phyloP scores from a whole-genome alignment of 2,329 filamentous ascomycete species.

The Neonectria neomacrospora region DNA sequence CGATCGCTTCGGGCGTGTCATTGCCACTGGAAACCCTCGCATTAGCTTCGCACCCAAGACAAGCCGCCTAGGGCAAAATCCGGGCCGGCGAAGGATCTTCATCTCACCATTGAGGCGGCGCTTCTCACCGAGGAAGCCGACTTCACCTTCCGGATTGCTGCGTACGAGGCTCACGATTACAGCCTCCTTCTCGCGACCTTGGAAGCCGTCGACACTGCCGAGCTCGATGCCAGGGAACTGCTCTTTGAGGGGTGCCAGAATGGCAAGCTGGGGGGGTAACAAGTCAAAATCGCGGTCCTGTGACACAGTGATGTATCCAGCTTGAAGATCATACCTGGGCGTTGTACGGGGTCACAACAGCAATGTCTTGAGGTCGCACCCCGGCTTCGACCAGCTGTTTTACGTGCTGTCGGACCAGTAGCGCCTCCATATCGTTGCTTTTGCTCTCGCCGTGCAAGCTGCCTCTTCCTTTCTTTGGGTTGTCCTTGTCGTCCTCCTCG shows the following conservation, averaged over 20 bases:
- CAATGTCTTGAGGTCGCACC: constrained; percentile 84
- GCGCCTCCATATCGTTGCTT: constrained; percentile 91
- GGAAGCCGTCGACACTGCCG: constrained; percentile 97
- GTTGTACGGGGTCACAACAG: constrained; percentile 96
- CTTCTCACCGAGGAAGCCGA: constrained; percentile 94
- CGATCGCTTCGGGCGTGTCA: constrained; percentile 93
- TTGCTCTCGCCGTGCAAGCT: constrained; percentile 72
- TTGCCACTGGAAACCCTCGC: constrained; percentile 80
- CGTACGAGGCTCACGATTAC: constrained; percentile 93
- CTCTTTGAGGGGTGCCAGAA: constrained; percentile 84
- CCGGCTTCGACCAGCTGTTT: constrained; percentile 80
- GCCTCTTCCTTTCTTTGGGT: constrained; percentile 57
- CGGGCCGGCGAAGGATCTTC: constrained; percentile 18
- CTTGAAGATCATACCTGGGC: constrained; percentile 70
- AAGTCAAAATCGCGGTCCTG: constrained; percentile 33
- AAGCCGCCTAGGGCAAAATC: constrained; percentile 7
- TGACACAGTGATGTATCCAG: constrained; percentile 17
- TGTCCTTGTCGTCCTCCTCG: constrained; percentile 73
- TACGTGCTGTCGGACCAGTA: constrained; percentile 83
- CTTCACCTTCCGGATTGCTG: constrained; percentile 86
- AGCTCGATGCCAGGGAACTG: constrained; percentile 86
- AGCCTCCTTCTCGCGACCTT: constrained; percentile 96
- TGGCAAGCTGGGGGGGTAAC: constrained; percentile 67
- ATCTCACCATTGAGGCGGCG: constrained; percentile 86
- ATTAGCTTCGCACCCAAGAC: constrained; percentile 33